Conservation (phyloP, 148 eudicot genomes). For the Chenopodium suecicum region DNA sequence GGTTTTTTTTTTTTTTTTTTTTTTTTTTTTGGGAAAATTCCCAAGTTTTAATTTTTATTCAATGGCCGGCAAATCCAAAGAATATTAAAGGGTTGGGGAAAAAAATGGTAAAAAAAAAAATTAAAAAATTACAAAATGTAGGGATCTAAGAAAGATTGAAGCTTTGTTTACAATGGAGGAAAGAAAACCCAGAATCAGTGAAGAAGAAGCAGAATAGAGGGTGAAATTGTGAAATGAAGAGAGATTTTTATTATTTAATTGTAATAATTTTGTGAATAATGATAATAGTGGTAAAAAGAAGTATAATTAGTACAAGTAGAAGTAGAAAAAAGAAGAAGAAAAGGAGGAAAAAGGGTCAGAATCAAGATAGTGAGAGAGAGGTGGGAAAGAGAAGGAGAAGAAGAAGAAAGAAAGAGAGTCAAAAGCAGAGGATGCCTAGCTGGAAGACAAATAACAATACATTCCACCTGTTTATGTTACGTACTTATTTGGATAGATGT, state of each 20-base stretch:
- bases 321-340: neutral
- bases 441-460: constrained; percentile 1
- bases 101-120: neutral
- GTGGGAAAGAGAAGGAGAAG: too few relatives aligned
- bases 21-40: neutral
- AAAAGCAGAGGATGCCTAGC: neutral
- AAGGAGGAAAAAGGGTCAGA: neutral
- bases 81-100: neutral
- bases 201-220: constrained; percentile 9
- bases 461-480: constrained; percentile 3
- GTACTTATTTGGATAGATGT: neutral
- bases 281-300: neutral
- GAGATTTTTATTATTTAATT: neutral
- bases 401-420: neutral
- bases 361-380: too few relatives aligned
- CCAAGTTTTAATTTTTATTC: neutral
- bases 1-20: neutral
- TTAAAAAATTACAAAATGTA: neutral
- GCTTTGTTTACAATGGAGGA: constrained; percentile 12
- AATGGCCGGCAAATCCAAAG: neutral
- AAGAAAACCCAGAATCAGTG: constrained; percentile 12
- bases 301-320: neutral
- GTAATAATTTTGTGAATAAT: neutral
- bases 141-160: constrained; percentile 16
- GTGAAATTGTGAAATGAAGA: neutral